These are phyloP conservation scores for Chrysophaeum taylorii DNA, from an alignment of 352 stramenopile species.

Conservation along the genomic window DNA sequence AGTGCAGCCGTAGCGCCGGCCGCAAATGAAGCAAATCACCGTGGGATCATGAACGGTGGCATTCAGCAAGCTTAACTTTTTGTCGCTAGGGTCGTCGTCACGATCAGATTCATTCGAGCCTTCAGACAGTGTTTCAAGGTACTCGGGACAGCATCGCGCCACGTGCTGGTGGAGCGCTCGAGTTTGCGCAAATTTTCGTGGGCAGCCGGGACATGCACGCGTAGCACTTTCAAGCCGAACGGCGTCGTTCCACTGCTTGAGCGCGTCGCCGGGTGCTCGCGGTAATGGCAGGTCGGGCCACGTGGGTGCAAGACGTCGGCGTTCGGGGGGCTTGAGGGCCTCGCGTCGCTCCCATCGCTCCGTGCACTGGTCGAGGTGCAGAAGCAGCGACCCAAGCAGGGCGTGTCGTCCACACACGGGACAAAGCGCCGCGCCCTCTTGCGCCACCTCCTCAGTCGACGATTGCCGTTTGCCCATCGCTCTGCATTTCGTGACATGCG, in stretches of 20 bases:
- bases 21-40: background rate
- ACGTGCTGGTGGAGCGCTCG: background rate
- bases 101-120: no score
- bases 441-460: background rate
- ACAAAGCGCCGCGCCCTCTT: background rate
- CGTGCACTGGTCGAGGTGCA: constrained; percentile 3
- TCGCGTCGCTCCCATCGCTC: background rate
- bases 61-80: background rate
- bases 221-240: background rate
- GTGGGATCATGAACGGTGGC: background rate
- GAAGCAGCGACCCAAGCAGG: constrained; percentile 4
- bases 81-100: background rate
- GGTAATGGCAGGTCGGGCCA: constrained; percentile 12
- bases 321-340: background rate
- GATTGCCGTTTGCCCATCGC: background rate
- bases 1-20: background rate
- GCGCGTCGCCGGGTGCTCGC: background rate
- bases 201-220: background rate
- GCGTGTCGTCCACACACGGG: background rate
- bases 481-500: background rate
- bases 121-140: background rate
- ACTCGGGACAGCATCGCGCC: background rate
- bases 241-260: constrained; percentile 3
- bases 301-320: background rate
- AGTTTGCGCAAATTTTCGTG: background rate